Evolutionary conservation across 1,284 basidiomycete species (phyloP), one percentile per base, ranked within the genome.

Genomic region (Heterobasidion annosum): DNA sequence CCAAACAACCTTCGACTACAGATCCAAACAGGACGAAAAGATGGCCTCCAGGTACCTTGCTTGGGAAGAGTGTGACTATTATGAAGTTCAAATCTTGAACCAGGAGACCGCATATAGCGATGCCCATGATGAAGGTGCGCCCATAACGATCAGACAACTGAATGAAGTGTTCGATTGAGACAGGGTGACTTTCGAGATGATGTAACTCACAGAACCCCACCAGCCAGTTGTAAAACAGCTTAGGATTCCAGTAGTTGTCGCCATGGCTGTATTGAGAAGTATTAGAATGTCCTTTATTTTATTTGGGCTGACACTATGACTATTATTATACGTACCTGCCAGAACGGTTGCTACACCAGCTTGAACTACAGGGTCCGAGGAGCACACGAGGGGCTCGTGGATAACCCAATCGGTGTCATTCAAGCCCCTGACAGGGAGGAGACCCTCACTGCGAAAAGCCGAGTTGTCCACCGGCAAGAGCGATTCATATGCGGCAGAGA

Each of bases 21-120:
- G 86, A 82, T 1, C 89, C 89, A n/a, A 88, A 61, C 7, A 93
- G 62, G n/a, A 93, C 73, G 64, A 91, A 86, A 77, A 87, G 87
- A 67, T 92, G 93, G 10, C 90, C 88, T 6, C 91, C 88, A 1
- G 88, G 88, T 3, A 91, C 70, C 13, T 70, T 62, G 54, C 78
- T 69, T 37, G 79, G 79, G 67, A 78, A 85, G 51, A 70, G 73
- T 34, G 80, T 74, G 6, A 89, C 85, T 51, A 85, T 63, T 52
- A 93, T 75, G 62, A 92, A 85, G 57, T 73, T 81, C 42, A 81
- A 60, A 61, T 93, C 88, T 60, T 77, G 81, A 45, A 83, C 56
- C 19, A 94, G 65, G 7, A 88, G 65, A 6, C 92, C 91, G 12
- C 82, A 46, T 48, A 85, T 67, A 4, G 82, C 77, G 33, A 87